Conservation (phyloP, 805 yeast genomes). For the Ogataea ramenticola region DNA sequence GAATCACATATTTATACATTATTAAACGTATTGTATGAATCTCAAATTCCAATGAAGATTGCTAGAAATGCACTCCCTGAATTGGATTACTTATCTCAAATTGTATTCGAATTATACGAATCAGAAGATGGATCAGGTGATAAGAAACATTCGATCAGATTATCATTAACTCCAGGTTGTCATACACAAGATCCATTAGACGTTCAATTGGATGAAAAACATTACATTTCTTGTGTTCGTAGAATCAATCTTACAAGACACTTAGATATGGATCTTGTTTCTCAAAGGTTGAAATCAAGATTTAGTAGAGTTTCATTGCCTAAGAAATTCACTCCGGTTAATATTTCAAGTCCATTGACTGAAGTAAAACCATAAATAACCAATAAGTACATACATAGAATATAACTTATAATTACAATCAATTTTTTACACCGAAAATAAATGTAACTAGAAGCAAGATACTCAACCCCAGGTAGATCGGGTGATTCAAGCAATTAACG, state of each 20-base stretch:
- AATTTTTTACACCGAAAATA: no score
- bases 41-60: constrained; percentile 90
- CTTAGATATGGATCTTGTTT: constrained; percentile 83
- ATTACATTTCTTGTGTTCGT: constrained; percentile 94
- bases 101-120: constrained; percentile 89
- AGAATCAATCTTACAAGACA: constrained; percentile 86
- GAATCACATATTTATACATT: constrained; percentile 95
- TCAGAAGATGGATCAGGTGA: constrained; percentile 59
- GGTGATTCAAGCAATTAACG: no score
- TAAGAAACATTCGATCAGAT: constrained; percentile 81
- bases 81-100: constrained; percentile 89
- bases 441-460: no score
- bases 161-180: constrained; percentile 95
- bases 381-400: no score
- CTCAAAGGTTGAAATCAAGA: constrained; percentile 71
- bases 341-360: constrained; percentile 50
- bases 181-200: constrained; percentile 97
- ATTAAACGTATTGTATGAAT: constrained; percentile 82
- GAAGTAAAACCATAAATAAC: constrained; percentile 7
- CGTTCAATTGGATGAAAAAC: constrained; percentile 92
- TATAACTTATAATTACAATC: no score
- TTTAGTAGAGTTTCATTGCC: constrained; percentile 88
- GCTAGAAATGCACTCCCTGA: constrained; percentile 95
- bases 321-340: constrained; percentile 83
- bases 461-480: no score